Evolutionary conservation across 2,329 filamentous ascomycete species (phyloP).

Genomic region (Xylaria digitata): DNA sequence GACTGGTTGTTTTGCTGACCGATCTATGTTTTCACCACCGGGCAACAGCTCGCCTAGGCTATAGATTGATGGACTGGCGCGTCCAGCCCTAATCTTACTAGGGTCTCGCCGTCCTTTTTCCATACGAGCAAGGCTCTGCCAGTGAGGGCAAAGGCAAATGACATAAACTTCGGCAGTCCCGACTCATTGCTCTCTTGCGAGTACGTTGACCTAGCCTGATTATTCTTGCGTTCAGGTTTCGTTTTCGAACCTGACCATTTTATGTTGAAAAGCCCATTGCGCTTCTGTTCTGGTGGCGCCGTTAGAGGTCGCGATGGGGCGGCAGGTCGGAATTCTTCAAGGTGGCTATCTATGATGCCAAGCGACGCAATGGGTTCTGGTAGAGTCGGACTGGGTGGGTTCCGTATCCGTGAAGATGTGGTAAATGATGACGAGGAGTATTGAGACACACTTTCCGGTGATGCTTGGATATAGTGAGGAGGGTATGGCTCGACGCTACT

Average conservation of each 20-base stretch:
- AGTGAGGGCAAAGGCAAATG: conserved; percentile 18
- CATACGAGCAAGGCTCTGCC: conserved; percentile 9
- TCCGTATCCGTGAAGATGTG: conserved; percentile 14
- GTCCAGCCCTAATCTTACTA: conserved; percentile 5
- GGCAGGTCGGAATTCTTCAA: conserved; percentile 1
- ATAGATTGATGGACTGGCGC: neutral
- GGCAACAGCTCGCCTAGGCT: neutral
- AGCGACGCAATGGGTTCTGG: conserved; percentile 18
- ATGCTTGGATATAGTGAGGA: neutral
- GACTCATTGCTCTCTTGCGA: conserved; percentile 15
- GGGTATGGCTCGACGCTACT: conserved; percentile 6
- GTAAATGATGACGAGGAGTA: conserved; percentile 6
- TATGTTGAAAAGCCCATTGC: conserved; percentile 16
- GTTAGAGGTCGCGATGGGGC: conserved; percentile 4
- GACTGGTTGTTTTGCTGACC: neutral
- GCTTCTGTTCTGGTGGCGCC: conserved; percentile 11
- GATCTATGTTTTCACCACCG: neutral
- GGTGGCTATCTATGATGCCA: conserved; percentile 17
- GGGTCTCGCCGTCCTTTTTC: conserved; percentile 6
- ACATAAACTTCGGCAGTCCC: conserved; percentile 12
- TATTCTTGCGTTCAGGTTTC: conserved; percentile 4
- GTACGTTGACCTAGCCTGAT: conserved; percentile 11
- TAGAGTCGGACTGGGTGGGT: conserved; percentile 12
- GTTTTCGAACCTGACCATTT: conserved; percentile 16
- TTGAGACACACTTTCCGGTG: conserved; percentile 4